phyloP scores from a whole-genome alignment of 2,329 filamentous ascomycete species.

The Alternaria longipes region DNA sequence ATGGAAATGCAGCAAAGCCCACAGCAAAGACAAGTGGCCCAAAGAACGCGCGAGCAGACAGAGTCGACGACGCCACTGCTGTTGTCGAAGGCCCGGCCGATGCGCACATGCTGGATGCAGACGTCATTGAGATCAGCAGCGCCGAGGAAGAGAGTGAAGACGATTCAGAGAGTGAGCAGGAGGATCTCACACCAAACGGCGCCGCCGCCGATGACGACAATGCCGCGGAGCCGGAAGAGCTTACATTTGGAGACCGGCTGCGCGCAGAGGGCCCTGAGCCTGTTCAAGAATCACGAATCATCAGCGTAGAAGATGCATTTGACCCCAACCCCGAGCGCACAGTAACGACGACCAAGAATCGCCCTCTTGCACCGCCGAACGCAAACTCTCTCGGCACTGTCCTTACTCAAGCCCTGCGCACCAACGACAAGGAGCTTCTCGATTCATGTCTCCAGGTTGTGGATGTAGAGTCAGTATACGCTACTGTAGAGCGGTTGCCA shows the following conservation, averaged over 20 bases:
- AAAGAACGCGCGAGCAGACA: conserved; percentile 60
- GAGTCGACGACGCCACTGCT: conserved; percentile 66
- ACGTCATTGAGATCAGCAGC: conserved; percentile 60
- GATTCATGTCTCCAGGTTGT: conserved; percentile 89
- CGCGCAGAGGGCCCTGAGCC: conserved; percentile 64
- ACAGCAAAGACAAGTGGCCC: conserved; percentile 63
- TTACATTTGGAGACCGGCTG: conserved; percentile 88
- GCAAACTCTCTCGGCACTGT: conserved; percentile 88
- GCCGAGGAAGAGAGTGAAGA: conserved; percentile 54
- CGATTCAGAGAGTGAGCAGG: conserved; percentile 41
- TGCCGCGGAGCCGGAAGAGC: conserved; percentile 60
- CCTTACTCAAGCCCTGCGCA: conserved; percentile 90
- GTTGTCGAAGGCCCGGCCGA: conserved; percentile 61
- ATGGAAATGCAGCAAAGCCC: conserved; percentile 45
- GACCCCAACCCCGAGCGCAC: conserved; percentile 56
- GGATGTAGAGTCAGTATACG: conserved; percentile 79
- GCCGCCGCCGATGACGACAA: conserved; percentile 43
- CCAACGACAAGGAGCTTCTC: conserved; percentile 87
- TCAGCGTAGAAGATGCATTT: conserved; percentile 75
- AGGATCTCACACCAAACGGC: conserved; percentile 27
- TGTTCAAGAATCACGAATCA: conserved; percentile 56
- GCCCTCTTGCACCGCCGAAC: conserved; percentile 68
- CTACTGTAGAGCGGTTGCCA: conserved; percentile 90
- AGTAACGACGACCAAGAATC: conserved; percentile 53
- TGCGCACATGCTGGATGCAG: conserved; percentile 49